phyloP scores from a whole-genome alignment of 768 basidiomycete genomes.

The Agrocybe praecox region DNA sequence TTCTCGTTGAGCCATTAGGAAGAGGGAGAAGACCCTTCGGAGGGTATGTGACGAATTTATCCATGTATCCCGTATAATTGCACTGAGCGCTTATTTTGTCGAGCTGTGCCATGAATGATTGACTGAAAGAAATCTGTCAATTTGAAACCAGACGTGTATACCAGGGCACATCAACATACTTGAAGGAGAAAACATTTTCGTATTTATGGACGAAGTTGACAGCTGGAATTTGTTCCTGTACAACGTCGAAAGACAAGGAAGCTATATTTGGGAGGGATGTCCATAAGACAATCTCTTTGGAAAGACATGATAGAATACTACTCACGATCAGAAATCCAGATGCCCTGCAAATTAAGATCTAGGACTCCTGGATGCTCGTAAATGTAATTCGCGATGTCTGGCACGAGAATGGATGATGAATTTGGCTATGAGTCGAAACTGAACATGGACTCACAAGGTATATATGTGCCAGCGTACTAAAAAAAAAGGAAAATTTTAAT shows the following conservation, averaged over 20 bases:
- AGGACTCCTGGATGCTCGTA: conserved; percentile 56
- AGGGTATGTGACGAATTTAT: conserved; percentile 67
- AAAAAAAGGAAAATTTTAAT: background rate
- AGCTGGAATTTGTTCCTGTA: conserved; percentile 71
- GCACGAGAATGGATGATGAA: background rate
- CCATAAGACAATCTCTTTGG: background rate
- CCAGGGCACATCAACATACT: conserved; percentile 42
- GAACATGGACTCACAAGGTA: conserved; percentile 48
- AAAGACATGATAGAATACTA: conserved; percentile 18
- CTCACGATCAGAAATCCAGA: conserved; percentile 76
- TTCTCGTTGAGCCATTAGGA: conserved; percentile 54
- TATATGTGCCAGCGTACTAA: conserved; percentile 69
- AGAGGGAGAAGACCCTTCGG: conserved; percentile 69
- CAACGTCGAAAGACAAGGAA: conserved; percentile 60
- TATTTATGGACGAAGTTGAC: conserved; percentile 78
- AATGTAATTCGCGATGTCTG: conserved; percentile 78
- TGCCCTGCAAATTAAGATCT: conserved; percentile 63
- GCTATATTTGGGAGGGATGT: conserved; percentile 34
- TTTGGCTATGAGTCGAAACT: conserved; percentile 2
- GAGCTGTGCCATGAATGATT: conserved; percentile 62
- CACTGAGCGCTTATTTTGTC: conserved; percentile 56
- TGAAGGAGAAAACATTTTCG: conserved; percentile 68
- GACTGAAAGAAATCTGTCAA: conserved; percentile 34
- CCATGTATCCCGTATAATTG: conserved; percentile 63
- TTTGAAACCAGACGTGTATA: background rate